These are phyloP conservation scores for Penicillium italicum DNA, from an alignment of 2,329 filamentous ascomycete genomes.

Conservation along the genomic window DNA sequence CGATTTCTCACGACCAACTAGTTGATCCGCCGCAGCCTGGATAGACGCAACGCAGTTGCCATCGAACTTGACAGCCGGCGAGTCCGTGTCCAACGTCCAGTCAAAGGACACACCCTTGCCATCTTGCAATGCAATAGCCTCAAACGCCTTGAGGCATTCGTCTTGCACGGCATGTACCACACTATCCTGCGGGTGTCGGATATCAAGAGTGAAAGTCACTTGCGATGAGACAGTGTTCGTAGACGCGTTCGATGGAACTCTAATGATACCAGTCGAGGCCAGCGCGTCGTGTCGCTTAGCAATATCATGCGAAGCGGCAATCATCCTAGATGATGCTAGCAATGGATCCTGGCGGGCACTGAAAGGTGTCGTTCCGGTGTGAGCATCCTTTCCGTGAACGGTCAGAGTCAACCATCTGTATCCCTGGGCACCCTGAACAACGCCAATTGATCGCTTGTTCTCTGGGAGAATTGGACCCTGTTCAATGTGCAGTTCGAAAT, in stretches of 20 bases:
- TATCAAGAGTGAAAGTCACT: conserved; percentile 63
- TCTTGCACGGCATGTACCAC: conserved; percentile 55
- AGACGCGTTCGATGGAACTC: conserved; percentile 55
- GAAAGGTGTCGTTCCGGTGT: conserved; percentile 68
- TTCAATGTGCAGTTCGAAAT: conserved; percentile 79
- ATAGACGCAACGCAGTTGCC: conserved; percentile 60
- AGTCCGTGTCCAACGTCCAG: conserved; percentile 58
- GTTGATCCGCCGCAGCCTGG: conserved; percentile 50
- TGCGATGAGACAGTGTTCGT: conserved; percentile 65
- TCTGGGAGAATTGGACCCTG: conserved; percentile 69
- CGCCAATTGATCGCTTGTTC: conserved; percentile 57
- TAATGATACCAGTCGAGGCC: conserved; percentile 64
- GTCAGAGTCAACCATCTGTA: conserved; percentile 66
- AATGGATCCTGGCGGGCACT: conserved; percentile 60
- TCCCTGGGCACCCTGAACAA: conserved; percentile 65
- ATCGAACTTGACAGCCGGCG: conserved; percentile 59
- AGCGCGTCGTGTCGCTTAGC: conserved; percentile 56
- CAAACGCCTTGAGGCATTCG: conserved; percentile 54
- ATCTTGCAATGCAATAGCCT: conserved; percentile 52
- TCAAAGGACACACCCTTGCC: conserved; percentile 49
- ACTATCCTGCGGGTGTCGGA: conserved; percentile 56
- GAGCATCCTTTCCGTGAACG: conserved; percentile 61
- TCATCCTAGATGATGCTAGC: conserved; percentile 61
- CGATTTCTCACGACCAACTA: conserved; percentile 50
- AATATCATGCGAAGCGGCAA: conserved; percentile 58